Evolutionary conservation across 2,329 filamentous ascomycete genomes (phyloP), one percentile per base, ranked within the genome.

Genomic region (Conoideocrella luteorostrata): DNA sequence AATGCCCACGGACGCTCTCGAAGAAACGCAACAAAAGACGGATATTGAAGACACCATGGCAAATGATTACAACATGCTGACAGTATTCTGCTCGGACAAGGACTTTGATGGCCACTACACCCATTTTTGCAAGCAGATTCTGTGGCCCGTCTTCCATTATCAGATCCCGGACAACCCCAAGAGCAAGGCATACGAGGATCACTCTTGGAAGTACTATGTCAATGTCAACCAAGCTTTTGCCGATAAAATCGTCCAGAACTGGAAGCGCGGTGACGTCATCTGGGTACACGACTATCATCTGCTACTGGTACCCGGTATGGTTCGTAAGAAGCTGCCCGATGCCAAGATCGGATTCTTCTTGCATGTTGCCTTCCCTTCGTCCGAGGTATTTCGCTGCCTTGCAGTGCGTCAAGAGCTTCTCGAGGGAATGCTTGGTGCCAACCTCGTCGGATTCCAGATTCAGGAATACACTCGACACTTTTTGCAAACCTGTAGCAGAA

Each of bases 71-170:
- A 81, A 93, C 53, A 89, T 88, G 56, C 65, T 95, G 52, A 81
- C 86, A 3, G 89, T 96, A 26, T 95, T 85, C 62, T 85, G 87
- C 63, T 86, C 81, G 48, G 91, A 97, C 67, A 88, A 85, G 59
- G 90, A 97, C 64, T 89, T 96, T 59, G 86, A 96, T 57, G 89
- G 90, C 1, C 90, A 95, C 66, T 97, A 97, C 60, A 80, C 84
- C 11, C 90, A 96, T 65, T 97, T 93, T 62, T 96, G 90, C 81
- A 97, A 97, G 70, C 88, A 91, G 59, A 95, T 97, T 44, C 74
- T 97, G 6, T 97, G 91, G 91, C 91, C 91, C 1, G 90, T 96
- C 47, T 95, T 97, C 65, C 90, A 97, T 66, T 97, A 97, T 63
- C 90, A 96, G 65, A 95, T 97, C 47, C 93, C 91, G 0, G 93